phyloP scores from a whole-genome alignment of 306 rosid species.

The Vigna nakashimae region DNA sequence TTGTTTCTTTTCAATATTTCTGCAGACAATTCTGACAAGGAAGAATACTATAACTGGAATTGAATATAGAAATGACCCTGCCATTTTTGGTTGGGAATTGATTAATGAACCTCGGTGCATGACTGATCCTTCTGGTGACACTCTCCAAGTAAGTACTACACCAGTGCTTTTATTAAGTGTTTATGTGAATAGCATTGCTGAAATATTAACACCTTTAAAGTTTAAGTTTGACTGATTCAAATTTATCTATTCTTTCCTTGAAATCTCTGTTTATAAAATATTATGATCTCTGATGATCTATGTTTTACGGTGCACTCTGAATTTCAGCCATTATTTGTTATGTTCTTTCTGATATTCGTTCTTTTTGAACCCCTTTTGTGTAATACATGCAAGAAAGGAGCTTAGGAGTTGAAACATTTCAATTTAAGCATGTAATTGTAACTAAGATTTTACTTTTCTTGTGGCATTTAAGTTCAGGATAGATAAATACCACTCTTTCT shows the following conservation, averaged over 20 bases:
- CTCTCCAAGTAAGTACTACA: constrained; percentile 84
- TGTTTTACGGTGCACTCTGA: background rate
- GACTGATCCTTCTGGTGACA: constrained; percentile 94
- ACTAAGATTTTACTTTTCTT: background rate
- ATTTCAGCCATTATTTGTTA: background rate
- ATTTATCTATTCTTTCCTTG: constrained; percentile 18
- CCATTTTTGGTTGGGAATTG: constrained; percentile 95
- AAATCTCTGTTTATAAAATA: constrained; percentile 11
- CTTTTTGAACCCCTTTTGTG: background rate
- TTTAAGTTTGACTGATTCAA: constrained; percentile 19
- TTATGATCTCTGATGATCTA: constrained; percentile 17
- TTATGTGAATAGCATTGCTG: background rate
- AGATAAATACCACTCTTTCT: background rate
- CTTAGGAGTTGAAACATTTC: background rate
- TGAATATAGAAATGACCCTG: constrained; percentile 89
- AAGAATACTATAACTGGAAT: constrained; percentile 89
- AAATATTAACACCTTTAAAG: constrained; percentile 15
- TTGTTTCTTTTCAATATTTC: constrained; percentile 36
- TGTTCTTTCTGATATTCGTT: constrained; percentile 2
- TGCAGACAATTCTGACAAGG: constrained; percentile 86
- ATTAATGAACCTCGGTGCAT: constrained; percentile 96
- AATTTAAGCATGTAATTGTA: background rate
- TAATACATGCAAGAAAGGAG: background rate
- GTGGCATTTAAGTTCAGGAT: constrained; percentile 13
- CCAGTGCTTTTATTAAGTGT: constrained; percentile 24